These are phyloP conservation scores for Scheffersomyces spartinae DNA, from an alignment of 805 yeast genomes.

Conservation along the genomic window DNA sequence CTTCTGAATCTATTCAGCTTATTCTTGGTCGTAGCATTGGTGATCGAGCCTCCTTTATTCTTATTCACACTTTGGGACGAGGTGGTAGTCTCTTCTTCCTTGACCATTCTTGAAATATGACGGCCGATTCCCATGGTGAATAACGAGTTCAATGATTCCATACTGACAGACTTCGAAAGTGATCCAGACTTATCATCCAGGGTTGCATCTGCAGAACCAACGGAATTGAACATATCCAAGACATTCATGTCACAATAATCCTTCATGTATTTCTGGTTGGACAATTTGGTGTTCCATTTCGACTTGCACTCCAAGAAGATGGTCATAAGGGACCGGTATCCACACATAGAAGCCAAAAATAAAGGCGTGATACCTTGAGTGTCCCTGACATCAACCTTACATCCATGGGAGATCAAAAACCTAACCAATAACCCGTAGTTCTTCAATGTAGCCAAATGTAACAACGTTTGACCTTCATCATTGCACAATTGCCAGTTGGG, in stretches of 20 bases:
- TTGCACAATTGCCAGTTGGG: slow-evolving; percentile 81
- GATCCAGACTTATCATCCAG: slow-evolving; percentile 10
- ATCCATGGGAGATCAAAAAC: slow-evolving; percentile 55
- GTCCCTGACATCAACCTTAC: slow-evolving; percentile 63
- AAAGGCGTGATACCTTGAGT: slow-evolving; percentile 77
- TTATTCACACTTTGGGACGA: no score
- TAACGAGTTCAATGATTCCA: slow-evolving; percentile 30
- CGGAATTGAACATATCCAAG: slow-evolving; percentile 24
- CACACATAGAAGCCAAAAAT: slow-evolving; percentile 73
- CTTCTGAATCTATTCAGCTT: no score
- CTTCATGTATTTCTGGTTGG: slow-evolving; percentile 33
- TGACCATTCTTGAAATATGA: slow-evolving; percentile 30
- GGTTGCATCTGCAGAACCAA: slow-evolving; percentile 3
- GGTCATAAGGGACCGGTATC: slow-evolving; percentile 56
- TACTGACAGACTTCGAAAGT: slow-evolving; percentile 12
- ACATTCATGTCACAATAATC: slow-evolving; percentile 36
- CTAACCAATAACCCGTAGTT: slow-evolving; percentile 55
- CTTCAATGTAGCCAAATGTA: slow-evolving; percentile 74
- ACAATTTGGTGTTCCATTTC: slow-evolving; percentile 37
- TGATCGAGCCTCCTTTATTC: no score
- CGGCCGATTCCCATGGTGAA: slow-evolving; percentile 25
- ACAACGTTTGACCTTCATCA: slow-evolving; percentile 71
- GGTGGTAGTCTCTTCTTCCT: no score
- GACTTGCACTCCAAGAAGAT: slow-evolving; percentile 56
- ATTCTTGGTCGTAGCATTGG: no score